These are phyloP conservation scores for Penicillium sp. DNA, from an alignment of 2,329 filamentous ascomycete species.

Conservation along the genomic window DNA sequence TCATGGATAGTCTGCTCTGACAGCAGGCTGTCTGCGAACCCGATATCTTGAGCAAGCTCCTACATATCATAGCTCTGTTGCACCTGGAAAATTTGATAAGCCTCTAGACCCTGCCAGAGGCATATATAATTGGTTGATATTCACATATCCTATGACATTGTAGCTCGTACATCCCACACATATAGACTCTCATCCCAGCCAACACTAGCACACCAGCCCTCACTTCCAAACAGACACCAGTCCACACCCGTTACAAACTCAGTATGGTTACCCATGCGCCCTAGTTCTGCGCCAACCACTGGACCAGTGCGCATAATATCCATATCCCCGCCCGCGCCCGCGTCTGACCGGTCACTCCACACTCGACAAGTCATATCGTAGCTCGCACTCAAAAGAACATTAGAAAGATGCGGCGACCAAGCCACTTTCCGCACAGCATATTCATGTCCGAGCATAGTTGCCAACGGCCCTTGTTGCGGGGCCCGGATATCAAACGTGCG, in stretches of 20 bases:
- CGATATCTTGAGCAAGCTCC: not conserved
- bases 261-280: conserved; percentile 86
- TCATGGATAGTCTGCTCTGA: not conserved
- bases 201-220: conserved; percentile 91
- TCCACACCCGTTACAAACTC: conserved; percentile 96
- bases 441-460: conserved; percentile 77
- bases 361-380: conserved; percentile 98
- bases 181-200: conserved; percentile 92
- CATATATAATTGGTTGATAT: conserved; percentile 12
- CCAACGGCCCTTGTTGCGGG: conserved; percentile 67
- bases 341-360: conserved; percentile 76
- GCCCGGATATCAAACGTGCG: conserved; percentile 87
- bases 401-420: conserved; percentile 92
- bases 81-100: not conserved
- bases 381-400: conserved; percentile 81
- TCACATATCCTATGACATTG: conserved; percentile 49
- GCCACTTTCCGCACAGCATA: conserved; percentile 83
- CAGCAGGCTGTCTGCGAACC: not conserved
- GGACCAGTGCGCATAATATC: conserved; percentile 42
- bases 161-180: conserved; percentile 81
- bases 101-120: conserved; percentile 9
- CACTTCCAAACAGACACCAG: conserved; percentile 94
- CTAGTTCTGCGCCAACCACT: conserved; percentile 66
- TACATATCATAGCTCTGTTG: not conserved
- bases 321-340: conserved; percentile 32